A percentile compares a stretch with the other conserved stretches of the same genome.
phyloP scores from a whole-genome alignment of 2,329 filamentous ascomycete species.

The Fusarium protoensiforme region DNA sequence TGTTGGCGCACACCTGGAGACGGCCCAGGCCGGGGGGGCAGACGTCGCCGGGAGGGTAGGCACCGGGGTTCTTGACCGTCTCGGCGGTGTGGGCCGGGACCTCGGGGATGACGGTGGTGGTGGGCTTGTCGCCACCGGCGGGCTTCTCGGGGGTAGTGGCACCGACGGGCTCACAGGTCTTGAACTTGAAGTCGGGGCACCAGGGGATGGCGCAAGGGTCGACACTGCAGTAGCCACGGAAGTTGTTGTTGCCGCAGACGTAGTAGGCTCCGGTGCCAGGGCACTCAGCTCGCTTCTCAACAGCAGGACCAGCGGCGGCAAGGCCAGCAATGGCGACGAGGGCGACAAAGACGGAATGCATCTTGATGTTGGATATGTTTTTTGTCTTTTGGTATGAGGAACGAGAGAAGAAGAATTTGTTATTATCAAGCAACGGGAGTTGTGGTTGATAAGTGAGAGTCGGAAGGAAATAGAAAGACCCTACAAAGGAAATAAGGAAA shows the following conservation, averaged over 20 bases:
- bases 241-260: conserved; percentile 21
- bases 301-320: conserved; percentile 9
- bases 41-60: neutral
- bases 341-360: conserved; percentile 31
- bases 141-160: neutral
- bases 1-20: conserved; percentile 17
- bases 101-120: neutral
- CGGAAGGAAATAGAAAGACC: conserved; percentile 29
- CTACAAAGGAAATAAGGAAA: conserved; percentile 35
- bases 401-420: neutral
- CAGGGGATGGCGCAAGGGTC: conserved; percentile 24
- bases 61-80: neutral
- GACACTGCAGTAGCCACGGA: conserved; percentile 21
- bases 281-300: conserved; percentile 19
- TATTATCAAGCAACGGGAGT: conserved; percentile 2
- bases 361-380: conserved; percentile 14
- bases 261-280: conserved; percentile 23
- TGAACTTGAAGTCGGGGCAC: conserved; percentile 19
- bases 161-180: conserved; percentile 25
- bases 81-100: neutral
- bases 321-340: conserved; percentile 23
- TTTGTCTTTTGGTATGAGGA: neutral
- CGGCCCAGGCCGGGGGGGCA: conserved; percentile 9
- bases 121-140: neutral
- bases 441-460: conserved; percentile 29